Base-by-base conservation (phyloP, 352 stramenopile genomes). In the Phytopythium chamaehyphon region DNA sequence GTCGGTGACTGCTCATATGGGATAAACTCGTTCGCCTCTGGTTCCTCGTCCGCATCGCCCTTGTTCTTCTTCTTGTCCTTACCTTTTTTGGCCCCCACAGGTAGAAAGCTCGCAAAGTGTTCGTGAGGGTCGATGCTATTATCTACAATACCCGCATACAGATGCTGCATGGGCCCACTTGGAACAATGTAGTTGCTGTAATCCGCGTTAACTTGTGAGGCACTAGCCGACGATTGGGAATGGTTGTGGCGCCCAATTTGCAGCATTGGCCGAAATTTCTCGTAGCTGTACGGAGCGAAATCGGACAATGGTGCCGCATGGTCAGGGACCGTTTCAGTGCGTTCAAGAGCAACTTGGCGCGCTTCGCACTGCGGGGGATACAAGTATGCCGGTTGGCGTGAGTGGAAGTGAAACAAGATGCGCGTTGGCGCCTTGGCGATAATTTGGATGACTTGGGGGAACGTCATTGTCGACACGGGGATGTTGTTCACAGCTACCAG, bases 41-140 rank as follows among this genome's bases (percentile, higher is more conserved):
- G 53, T 37, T 51, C 57, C 9, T 42, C 40, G 28, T 54, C 51
- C 11, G 35, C 26, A 24, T 23, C n/a, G 15, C 19, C 38, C 54
- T 77, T 79, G n/a, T 35, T 43, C 46, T 31, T 51, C 49, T 33
- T 59, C 24, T 40, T 55, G 36, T 45, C 31, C 14, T 36, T 47
- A 12, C 10, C 47, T 4, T 59, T 55, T 11, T 52, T 51, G 18
- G 74, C 74, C 14, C 53, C 51, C 1, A 71, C 65, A 10, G 86
- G 82, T 31, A 94, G 55, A 40, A 96, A 96, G 44, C 83, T 96
- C 2, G 82, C 81, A 45, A 94, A 96, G 51, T 94, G 86, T 28
- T 96, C 86, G 28, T 96, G 83, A 7, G 86, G 84, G 50, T 96
- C 86, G 40, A 96, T 90, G 36, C 76, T 94, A 57, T 93, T 93